Evolutionary conservation across 1,284 basidiomycete species (phyloP), one percentile per base, ranked within the genome.

Genomic region (Cutaneotrichosporon arboriforme): DNA sequence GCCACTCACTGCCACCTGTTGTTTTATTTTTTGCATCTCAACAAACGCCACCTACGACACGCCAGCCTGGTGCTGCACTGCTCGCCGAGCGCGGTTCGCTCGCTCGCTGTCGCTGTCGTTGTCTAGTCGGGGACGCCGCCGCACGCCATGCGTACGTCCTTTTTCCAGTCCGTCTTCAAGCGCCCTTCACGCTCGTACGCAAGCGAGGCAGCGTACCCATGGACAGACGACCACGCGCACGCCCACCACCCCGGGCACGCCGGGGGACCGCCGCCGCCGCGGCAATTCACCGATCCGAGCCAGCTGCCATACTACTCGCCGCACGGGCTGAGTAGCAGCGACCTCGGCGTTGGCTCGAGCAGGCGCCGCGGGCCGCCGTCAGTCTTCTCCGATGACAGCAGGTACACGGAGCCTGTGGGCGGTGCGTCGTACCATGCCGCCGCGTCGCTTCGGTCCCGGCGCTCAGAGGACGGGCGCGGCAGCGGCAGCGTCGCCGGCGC

Each of bases 141-240:
- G 26, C 26, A 31, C 26, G 26, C 26, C 26, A 73, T 73, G 71
- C 66, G 70, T 3, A 67, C 64, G 55, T 69, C 66, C 9, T 66
- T 73, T 40, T 40, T 73, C 18, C 65, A 73, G 42, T 23, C 63
- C 7, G 67, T 70, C 12, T 55, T 72, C 10, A 54, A 64, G 21
- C 68, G 70, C 38, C 71, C 71, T 10, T 67, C 71, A 0, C 59
- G 70, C 17, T 67, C 63, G 14, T 73, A 73, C 50, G 69, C 69
- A 4, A 21, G 31, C 12, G 43, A 45, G n/a, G 43, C 43, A 13
- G 20, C 31, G 12, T 35, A 33, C 13, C 43, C 43, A 21, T 45
- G 43, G 43, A 31, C 26, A 31, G 26, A 31, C 26, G 43, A 45
- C 17, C 33, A n/a, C 17, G 9, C 33, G 8, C 21, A 23, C n/a